Conservation (phyloP, 2,329 filamentous ascomycete genomes). For the Colletotrichum lini region DNA sequence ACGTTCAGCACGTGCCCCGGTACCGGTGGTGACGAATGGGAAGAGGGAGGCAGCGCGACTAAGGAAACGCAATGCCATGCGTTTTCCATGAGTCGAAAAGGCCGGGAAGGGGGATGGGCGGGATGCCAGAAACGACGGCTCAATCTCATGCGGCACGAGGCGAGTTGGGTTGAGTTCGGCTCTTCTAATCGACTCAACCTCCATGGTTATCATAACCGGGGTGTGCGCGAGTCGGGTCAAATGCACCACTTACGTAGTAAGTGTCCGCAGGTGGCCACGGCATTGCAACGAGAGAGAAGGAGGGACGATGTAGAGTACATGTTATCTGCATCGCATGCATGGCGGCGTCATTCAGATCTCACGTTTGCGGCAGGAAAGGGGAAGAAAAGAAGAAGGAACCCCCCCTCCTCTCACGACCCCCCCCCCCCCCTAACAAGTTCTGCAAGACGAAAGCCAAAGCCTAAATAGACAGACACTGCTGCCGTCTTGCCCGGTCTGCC, state of each 20-base stretch:
- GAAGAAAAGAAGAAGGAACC: neutral
- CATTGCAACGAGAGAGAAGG: neutral
- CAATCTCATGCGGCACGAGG: conserved; percentile 27
- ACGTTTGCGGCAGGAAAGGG: conserved; percentile 4
- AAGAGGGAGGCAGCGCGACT: conserved; percentile 14
- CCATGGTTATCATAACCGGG: neutral
- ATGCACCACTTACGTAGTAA: neutral
- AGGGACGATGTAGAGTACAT: neutral
- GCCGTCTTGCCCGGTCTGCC: neutral
- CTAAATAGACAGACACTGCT: neutral
- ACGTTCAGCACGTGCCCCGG: neutral
- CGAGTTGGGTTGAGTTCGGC: conserved; percentile 33
- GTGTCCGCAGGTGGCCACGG: neutral
- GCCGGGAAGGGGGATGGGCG: neutral
- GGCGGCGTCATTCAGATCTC: conserved; percentile 37
- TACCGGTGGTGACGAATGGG: conserved; percentile 1
- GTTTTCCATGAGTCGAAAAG: conserved; percentile 26
- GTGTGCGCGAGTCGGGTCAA: conserved; percentile 1
- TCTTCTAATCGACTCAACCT: conserved; percentile 7
- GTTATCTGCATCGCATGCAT: conserved; percentile 18
- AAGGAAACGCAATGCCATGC: conserved; percentile 3
- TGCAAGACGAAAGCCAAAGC: conserved; percentile 29
- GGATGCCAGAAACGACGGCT: conserved; percentile 16
- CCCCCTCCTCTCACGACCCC: too few species aligned
- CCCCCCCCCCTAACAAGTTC: conserved; percentile 1